Evolutionary conservation across 768 basidiomycete species (phyloP), one percentile per base, ranked within the genome.

Genomic region (Trametes villosa): DNA sequence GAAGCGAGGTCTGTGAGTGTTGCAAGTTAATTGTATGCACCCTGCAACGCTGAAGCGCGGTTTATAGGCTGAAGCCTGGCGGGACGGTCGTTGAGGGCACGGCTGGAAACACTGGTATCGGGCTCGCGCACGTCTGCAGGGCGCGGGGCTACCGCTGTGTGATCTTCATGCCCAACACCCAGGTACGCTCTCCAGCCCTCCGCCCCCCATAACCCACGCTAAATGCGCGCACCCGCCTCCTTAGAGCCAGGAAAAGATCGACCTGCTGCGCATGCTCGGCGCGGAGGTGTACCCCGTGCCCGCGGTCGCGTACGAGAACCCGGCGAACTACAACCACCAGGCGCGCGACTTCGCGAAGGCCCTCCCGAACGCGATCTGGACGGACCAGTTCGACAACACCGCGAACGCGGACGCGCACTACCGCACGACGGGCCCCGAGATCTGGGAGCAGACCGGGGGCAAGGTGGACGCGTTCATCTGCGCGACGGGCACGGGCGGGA

Each of bases 51-150:
- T 64, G 27, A 48, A 13, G 30, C 33, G 9, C 24, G 3, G 24
- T 26, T 24, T 33, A 42, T 58, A 91, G 94, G 45, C 81, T 99
- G 59, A 85, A 87, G 70, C 86, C 93, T 1, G 96, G 96, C n/a
- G 96, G 96, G 1, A 98, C 95, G 2, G 88, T 99, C 58, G 94
- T 99, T 5, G 96, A 99, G 74, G 96, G 96, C 3, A 99, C 96
- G 3, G 96, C 96, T 38, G 96, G 96, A 17, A 99, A 99, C 78
- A 99, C 96, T 9, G 96, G 96, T 40, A 97, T 97, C 57, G 96
- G 96, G 34, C 82, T 98, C 31, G 95, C 94, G 7, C 94, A 96
- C 70, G 96, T 98, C 54, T 98, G 97, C 76, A 80, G 97, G 65
- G 85, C 93, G 8, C 86, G 81, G 67, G 96, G 97, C 3, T 98